phyloP scores from a whole-genome alignment of 1,284 basidiomycete species.

The Boletellus deceptivus region DNA sequence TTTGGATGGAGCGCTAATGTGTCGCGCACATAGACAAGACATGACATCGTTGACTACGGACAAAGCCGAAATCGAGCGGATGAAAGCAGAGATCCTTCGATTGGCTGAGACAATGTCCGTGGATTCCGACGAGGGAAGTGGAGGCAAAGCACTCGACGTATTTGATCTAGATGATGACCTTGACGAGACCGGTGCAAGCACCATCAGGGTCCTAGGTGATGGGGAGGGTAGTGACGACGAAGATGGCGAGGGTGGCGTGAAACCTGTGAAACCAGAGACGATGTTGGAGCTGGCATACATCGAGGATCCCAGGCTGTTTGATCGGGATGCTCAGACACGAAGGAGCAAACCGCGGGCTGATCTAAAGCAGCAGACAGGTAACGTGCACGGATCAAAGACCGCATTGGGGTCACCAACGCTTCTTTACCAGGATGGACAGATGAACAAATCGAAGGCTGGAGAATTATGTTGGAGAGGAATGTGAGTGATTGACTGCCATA shows the following conservation, averaged over 20 bases:
- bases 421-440: constrained; percentile 58
- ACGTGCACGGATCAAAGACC: constrained; percentile 9
- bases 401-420: background rate
- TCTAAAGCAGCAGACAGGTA: constrained; percentile 65
- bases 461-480: constrained; percentile 46
- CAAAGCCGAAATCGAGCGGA: constrained; percentile 61
- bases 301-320: constrained; percentile 68
- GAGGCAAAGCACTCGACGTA: constrained; percentile 20
- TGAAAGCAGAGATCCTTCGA: constrained; percentile 80
- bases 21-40: constrained; percentile 39
- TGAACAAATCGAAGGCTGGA: constrained; percentile 88
- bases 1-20: constrained; percentile 15
- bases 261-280: constrained; percentile 47
- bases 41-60: constrained; percentile 50
- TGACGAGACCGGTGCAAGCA: constrained; percentile 36
- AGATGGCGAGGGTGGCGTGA: constrained; percentile 30
- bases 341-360: constrained; percentile 63
- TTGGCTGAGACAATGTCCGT: constrained; percentile 68
- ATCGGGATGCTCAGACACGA: constrained; percentile 70
- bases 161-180: constrained; percentile 54
- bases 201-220: constrained; percentile 51
- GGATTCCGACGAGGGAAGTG: constrained; percentile 60
- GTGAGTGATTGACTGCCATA: background rate
- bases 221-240: constrained; percentile 57
- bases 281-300: constrained; percentile 77